Evolutionary conservation across 1,284 basidiomycete genomes (phyloP).

Genomic region (Ceratobasidium theobromae): DNA sequence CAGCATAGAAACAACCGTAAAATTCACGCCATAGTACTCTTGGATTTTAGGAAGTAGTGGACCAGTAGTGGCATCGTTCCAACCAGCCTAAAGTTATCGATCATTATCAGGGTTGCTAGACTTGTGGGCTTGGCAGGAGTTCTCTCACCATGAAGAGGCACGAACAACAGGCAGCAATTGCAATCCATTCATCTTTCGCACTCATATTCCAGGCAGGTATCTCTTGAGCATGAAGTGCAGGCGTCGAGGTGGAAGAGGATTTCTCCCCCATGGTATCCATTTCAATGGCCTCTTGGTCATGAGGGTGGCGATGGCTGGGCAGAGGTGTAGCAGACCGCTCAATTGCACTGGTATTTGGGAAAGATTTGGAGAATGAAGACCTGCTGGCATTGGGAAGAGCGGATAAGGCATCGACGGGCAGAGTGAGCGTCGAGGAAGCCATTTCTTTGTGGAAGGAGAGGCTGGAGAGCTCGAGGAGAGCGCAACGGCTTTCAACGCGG

Average conservation of each 20-base stretch:
- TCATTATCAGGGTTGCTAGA: background rate
- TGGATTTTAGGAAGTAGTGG: conserved; percentile 60
- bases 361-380: conserved; percentile 5
- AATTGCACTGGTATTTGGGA: background rate
- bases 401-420: conserved; percentile 8
- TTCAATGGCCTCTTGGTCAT: conserved; percentile 18
- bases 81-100: conserved; percentile 45
- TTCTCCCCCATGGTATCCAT: conserved; percentile 6
- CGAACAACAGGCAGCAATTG: conserved; percentile 17
- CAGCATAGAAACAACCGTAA: conserved; percentile 50
- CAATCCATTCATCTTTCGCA: conserved; percentile 20
- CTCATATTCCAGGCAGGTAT: conserved; percentile 11
- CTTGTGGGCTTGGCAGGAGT: background rate
- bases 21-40: conserved; percentile 52
- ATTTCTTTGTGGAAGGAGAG: background rate
- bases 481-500: background rate
- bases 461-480: background rate
- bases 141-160: conserved; percentile 18
- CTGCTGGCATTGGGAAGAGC: background rate
- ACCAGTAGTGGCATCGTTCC: conserved; percentile 58
- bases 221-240: background rate
- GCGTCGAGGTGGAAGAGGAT: background rate
- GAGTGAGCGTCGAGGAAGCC: background rate
- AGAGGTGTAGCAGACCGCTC: background rate
- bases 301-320: background rate